phyloP scores from a whole-genome alignment of 495 filamentous ascomycete species.

The Penicillium lividum region DNA sequence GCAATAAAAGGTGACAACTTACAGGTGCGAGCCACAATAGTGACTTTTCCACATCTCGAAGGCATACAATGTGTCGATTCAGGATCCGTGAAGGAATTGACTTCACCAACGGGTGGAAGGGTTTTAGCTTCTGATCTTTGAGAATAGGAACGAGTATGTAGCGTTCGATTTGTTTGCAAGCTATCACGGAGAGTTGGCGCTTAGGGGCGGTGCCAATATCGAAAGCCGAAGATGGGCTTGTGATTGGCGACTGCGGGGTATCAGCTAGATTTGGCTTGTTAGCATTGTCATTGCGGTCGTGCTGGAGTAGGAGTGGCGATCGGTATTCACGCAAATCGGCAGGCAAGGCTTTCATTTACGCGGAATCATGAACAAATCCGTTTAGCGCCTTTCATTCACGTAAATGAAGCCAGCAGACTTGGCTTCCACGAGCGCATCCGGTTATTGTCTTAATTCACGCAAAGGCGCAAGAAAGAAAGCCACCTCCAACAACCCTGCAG shows the following conservation, averaged over 20 bases:
- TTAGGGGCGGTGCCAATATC: conserved; percentile 9
- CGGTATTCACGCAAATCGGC: too few species aligned
- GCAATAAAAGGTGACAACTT: conserved; percentile 49
- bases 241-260: not conserved
- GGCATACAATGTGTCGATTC: conserved; percentile 76
- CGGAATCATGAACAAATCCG: too few species aligned
- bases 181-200: conserved; percentile 49
- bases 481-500: too few species aligned
- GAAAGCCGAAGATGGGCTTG: not conserved
- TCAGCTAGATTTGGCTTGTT: not conserved
- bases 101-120: conserved; percentile 75
- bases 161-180: conserved; percentile 57
- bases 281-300: not conserved
- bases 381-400: too few species aligned
- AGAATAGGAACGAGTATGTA: conserved; percentile 60
- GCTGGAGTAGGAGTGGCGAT: too few species aligned
- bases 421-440: too few species aligned
- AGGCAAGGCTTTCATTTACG: too few species aligned
- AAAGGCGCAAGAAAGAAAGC: too few species aligned
- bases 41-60: conserved; percentile 88
- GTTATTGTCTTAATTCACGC: too few species aligned
- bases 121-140: conserved; percentile 58
- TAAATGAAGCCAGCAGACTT: too few species aligned
- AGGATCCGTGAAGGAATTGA: conserved; percentile 75
- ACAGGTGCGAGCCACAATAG: conserved; percentile 84